These are phyloP conservation scores for Aspergillus fijiensis DNA, from an alignment of 2,329 filamentous ascomycete species.

Conservation along the genomic window DNA sequence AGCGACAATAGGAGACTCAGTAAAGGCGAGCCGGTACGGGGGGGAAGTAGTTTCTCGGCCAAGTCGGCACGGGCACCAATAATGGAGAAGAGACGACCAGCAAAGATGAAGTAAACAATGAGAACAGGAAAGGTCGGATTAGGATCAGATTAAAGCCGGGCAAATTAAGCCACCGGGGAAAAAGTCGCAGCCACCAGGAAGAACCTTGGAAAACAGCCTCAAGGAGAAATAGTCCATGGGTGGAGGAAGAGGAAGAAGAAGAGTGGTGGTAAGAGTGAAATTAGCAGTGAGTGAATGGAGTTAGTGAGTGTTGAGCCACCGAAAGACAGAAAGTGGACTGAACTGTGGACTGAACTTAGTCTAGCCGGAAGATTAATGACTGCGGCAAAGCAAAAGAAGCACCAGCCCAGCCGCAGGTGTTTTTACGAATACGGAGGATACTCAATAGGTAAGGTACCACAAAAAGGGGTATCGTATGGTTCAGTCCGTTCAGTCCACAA, in stretches of 20 bases:
- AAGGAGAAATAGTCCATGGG: background rate
- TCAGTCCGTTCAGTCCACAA: background rate
- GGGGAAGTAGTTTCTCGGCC: slow-evolving; percentile 1
- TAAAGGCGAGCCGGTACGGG: slow-evolving; percentile 4
- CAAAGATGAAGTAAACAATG: slow-evolving; percentile 1
- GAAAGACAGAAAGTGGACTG: background rate
- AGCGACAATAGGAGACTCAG: background rate
- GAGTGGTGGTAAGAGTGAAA: background rate
- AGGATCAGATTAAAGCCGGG: background rate
- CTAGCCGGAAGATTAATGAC: background rate
- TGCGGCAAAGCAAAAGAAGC: background rate
- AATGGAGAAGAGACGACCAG: background rate
- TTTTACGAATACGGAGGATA: background rate
- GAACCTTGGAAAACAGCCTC: background rate
- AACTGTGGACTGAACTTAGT: background rate
- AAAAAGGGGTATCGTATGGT: background rate
- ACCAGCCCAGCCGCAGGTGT: background rate
- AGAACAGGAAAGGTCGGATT: background rate
- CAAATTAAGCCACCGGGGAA: background rate
- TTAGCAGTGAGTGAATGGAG: no score
- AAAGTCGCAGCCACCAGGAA: background rate
- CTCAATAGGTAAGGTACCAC: background rate
- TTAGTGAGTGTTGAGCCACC: background rate
- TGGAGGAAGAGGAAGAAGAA: background rate
- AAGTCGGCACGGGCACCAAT: background rate